phyloP scores from a whole-genome alignment of 129 eudicot genomes.

The Centaurea solstitialis region DNA sequence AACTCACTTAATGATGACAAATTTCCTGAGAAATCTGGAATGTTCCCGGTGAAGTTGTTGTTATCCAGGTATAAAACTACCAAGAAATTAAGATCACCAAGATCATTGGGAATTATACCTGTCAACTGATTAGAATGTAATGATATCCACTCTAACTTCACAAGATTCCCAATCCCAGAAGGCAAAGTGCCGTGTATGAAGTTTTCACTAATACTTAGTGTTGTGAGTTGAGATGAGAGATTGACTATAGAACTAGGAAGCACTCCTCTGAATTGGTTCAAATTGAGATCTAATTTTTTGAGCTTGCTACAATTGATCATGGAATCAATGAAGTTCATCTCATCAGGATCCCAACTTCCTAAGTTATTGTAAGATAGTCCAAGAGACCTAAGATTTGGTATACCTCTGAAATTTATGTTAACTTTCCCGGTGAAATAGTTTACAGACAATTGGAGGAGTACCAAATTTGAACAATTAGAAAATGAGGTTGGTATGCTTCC shows the following conservation, averaged over 20 bases:
- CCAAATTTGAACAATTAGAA: conserved; percentile 41
- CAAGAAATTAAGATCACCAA: conserved; percentile 33
- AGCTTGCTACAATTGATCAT: conserved; percentile 37
- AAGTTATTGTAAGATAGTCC: conserved; percentile 9
- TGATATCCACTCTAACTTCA: not conserved
- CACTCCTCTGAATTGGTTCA: conserved; percentile 32
- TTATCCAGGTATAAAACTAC: not conserved
- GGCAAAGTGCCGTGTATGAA: conserved; percentile 23
- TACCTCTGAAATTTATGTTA: conserved; percentile 5
- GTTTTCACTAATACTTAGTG: not conserved
- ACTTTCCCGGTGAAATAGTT: conserved; percentile 40
- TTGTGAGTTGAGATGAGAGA: conserved; percentile 31
- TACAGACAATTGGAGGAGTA: not conserved
- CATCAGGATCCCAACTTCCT: conserved; percentile 38
- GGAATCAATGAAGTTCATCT: conserved; percentile 34
- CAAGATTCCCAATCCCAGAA: conserved; percentile 29
- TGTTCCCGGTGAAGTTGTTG: conserved; percentile 32
- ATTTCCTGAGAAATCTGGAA: conserved; percentile 37
- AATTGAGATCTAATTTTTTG: not conserved
- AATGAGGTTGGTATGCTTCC: conserved; percentile 42
- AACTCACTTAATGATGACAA: conserved; percentile 14
- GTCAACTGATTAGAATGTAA: conserved; percentile 10
- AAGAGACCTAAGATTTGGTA: conserved; percentile 18
- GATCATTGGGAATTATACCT: conserved; percentile 38
- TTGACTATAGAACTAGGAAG: conserved; percentile 38